phyloP scores from a whole-genome alignment of 2,329 filamentous ascomycete genomes.

The Ploettnerulaceae sp. region DNA sequence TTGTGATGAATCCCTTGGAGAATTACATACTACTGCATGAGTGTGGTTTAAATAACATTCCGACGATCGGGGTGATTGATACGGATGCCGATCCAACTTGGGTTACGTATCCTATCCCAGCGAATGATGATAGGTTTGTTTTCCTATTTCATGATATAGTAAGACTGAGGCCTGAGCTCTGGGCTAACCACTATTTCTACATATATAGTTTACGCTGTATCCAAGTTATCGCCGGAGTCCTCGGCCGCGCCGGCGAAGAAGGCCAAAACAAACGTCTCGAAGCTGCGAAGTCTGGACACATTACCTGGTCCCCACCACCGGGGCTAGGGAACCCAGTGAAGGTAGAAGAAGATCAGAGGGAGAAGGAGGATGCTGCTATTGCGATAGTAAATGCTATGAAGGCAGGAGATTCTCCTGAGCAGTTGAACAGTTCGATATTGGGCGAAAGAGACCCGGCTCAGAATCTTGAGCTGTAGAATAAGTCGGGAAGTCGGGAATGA shows the following conservation, averaged over 20 bases:
- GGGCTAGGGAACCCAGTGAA: conserved; percentile 23
- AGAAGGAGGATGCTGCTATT: background rate
- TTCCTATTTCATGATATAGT: background rate
- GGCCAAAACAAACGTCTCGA: conserved; percentile 65
- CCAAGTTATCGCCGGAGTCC: conserved; percentile 75
- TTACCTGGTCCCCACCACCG: conserved; percentile 53
- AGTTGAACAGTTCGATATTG: too few species aligned
- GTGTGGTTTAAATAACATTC: conserved; percentile 81
- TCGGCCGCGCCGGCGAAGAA: conserved; percentile 77
- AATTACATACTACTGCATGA: conserved; percentile 89
- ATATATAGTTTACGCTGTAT: conserved; percentile 67
- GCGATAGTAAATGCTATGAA: background rate
- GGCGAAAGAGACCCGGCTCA: too few species aligned
- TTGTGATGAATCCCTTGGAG: conserved; percentile 88
- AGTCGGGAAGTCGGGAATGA: background rate
- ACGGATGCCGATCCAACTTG: conserved; percentile 88
- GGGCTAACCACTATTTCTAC: too few species aligned
- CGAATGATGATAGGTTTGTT: conserved; percentile 85
- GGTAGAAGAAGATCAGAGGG: conserved; percentile 8
- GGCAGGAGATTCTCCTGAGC: background rate
- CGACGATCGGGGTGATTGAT: conserved; percentile 91
- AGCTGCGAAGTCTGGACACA: conserved; percentile 54
- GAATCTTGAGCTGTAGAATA: background rate
- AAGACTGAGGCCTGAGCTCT: too few species aligned
- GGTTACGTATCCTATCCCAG: conserved; percentile 94